Evolutionary conservation across 2,329 filamentous ascomycete genomes (phyloP), one percentile per base, ranked within the genome.

Genomic region (Xylaria sp.): DNA sequence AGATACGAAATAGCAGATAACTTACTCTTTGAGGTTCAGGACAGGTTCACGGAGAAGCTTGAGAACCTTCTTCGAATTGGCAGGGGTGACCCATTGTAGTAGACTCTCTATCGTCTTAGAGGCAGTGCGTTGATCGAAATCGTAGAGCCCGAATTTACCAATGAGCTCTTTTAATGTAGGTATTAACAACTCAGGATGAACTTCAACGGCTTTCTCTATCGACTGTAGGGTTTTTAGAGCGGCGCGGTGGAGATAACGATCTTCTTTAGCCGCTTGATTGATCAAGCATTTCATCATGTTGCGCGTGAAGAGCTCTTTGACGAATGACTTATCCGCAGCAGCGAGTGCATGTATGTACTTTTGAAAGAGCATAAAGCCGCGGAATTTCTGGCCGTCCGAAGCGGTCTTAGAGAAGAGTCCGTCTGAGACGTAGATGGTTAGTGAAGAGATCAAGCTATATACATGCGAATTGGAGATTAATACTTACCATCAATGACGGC

Each of bases 311-410:
- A 97, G 83, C 9, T 80, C 85, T 71, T 79, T 85, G 62, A 83
- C 87, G 74, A 85, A 86, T 66, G 78, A 83, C 71, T 71, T 79
- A 71, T 79, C 88, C 78, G 75, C 84, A 39, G 84, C 62, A 25
- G 74, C 82, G 9, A 87, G 80, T 3, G 83, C 82, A 54, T 86
- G 82, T 3, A 98, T 82, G 74, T 94, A 88, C 76, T 91, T 93
- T 75, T 91, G 90, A 76, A 98, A 93, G 2, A 98, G 87, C 75
- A 94, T 89, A 81, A 98, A 95, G 0, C 96, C 96, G 80, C 94
- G 94, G 76, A 93, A 94, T 80, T 98, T 98, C 65, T 97, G 92
- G 74, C 94, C 93, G 52, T 94, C 90, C 1, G 94, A 97, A 8
- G 94, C 91, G 12, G 88, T 89, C 66, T 91, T 89, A 6, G 93